Evolutionary conservation across 164 flowering plant genomes (phyloP), one percentile per base, ranked within the genome.

Genomic region (Brasenia schreberi): DNA sequence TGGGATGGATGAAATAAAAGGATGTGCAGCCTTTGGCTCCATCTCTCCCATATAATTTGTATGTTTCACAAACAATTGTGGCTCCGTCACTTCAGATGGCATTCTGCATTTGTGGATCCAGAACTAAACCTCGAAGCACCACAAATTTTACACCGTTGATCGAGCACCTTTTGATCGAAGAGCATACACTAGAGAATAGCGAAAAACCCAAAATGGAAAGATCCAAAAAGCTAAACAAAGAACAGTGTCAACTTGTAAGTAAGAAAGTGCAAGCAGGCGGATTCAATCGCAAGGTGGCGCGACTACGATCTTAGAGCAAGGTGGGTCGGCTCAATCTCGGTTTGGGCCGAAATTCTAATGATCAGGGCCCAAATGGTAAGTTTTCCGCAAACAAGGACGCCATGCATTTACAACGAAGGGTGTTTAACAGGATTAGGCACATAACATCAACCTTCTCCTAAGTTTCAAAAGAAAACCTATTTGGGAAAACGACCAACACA

Each of bases 11-110:
- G 66, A 68, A 23, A 17, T 18, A 49, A 62, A 16, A 17, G 86
- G 75, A 62, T 84, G 70, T 49, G 78, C 71, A 44, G 79, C 77
- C 65, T 70, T 67, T 10, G 68, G 75, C 69, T 87, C 83, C 79
- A 77, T 81, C 43, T 7, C 18, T 7, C 18, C 5, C 10, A 11
- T 5, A 18, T 11, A 61, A n/a, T 61, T 18, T 11, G 17, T 7
- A 11, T 18, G 33, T 10, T 23, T 61, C 10, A 61, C 33, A 18
- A 4, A 58, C 27, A 61, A 9, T 11, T 61, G 12, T 18, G n/a
- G 7, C 10, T 18, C 18, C 19, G 19, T 18, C 17, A 71, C 68
- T 68, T 83, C 78, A 59, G 78, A 84, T 56, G 80, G 80, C 88
- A 81, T 82, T 65, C 64, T 72, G 56, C 64, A 63, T 49, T 42